Evolutionary conservation across 306 rosid species (phyloP), one percentile per base, ranked within the genome.

Genomic region (Astragalus membranaceus): DNA sequence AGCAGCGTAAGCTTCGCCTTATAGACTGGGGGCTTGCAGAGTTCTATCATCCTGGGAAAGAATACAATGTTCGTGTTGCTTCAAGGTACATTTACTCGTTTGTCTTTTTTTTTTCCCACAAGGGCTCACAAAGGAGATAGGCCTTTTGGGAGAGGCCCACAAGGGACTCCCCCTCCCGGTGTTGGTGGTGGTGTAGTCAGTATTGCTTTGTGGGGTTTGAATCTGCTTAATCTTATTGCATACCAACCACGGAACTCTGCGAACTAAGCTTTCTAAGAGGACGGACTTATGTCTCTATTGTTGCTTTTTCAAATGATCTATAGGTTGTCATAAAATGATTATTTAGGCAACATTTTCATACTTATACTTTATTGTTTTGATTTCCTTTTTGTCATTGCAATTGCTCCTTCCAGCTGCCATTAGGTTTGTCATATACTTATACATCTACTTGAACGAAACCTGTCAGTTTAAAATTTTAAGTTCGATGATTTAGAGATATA

Each of bases 1-100:
- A 79, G 74, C 88, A 81, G 80, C 86, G 84, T 51, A 84, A 84
- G 75, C 88, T 84, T 63, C 85, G 88, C 64, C 86, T 84, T 36
- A 81, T 84, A 69, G 86, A 82, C 43, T 82, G 86, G 86, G 86
- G 86, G 1, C 86, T 82, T 78, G 86, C 88, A 36, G 88, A 81
- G 53, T 84, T 81, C 75, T 81, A 84, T 75, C 88, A 84, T 67
- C 85, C 85, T 55, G 85, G 82, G 16, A 81, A 81, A 75, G 85
- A 82, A 36, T 84, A 81, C 69, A 81, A 84, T 68, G 88, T 84
- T 69, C 88, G 85, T 10, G 85, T 84, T 67, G 85, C 88, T 64
- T 84, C 88, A 73, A 84, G 85, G 88, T 84, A 64, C 42, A 47
- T 41, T 54, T 72, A 1, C 64, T 10, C 48, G 7, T 59, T 17